Conservation (phyloP, 345 rosid species). For the Hypericum perforatum region DNA sequence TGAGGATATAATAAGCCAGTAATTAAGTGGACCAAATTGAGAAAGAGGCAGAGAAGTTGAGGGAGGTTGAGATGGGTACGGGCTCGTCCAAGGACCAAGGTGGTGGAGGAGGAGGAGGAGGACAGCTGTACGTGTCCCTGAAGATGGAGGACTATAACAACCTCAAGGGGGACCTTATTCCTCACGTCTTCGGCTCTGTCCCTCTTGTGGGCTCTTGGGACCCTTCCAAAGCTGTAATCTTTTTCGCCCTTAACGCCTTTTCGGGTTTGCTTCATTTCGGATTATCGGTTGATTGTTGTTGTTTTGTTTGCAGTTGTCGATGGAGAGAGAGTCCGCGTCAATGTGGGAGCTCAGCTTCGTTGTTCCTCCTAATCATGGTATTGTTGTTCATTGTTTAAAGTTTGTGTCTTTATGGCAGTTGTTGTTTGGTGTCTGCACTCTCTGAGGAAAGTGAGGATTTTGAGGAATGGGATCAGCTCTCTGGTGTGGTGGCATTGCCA, state of each 20-base stretch:
- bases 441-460: too few species aligned
- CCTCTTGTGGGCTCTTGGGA: conserved; percentile 96
- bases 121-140: conserved; percentile 78
- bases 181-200: conserved; percentile 88
- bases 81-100: conserved; percentile 51
- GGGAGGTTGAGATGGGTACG: conserved; percentile 62
- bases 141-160: conserved; percentile 81
- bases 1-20: too few species aligned
- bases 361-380: conserved; percentile 97
- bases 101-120: conserved; percentile 41
- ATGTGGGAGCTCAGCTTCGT: too few species aligned
- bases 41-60: too few species aligned
- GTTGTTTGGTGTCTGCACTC: too few species aligned
- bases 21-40: too few species aligned
- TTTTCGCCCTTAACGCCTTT: background rate
- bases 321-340: conserved; percentile 89
- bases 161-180: conserved; percentile 70
- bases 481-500: too few species aligned
- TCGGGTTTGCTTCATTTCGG: background rate
- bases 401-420: background rate
- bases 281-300: too few species aligned
- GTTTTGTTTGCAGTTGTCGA: conserved; percentile 41
- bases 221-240: conserved; percentile 68
- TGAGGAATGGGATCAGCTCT: too few species aligned
- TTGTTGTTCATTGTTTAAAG: background rate